A percentile compares a stretch with the other conserved stretches of the same genome.
phyloP scores from a whole-genome alignment of 129 eudicot species.

The Pseudognaphalium luteoalbum region DNA sequence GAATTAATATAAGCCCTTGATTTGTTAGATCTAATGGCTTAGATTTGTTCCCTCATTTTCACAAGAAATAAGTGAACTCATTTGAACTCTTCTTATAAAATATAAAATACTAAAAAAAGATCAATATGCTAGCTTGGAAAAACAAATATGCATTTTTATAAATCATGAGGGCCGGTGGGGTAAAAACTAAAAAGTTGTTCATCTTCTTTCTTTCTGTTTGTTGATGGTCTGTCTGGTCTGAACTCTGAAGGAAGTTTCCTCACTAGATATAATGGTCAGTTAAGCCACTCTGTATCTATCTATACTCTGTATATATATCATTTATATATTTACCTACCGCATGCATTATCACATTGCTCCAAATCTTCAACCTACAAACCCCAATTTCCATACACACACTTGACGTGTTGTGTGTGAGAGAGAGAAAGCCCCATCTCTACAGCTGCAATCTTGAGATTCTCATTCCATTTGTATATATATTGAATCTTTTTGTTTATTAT shows the following conservation, averaged over 20 bases:
- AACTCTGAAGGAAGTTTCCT: slow-evolving; percentile 27
- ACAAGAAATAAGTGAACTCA: too few relatives aligned
- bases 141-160: too few relatives aligned
- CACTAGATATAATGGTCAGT: slow-evolving; percentile 7
- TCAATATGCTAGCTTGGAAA: too few relatives aligned
- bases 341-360: slow-evolving; percentile 21
- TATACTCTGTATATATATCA: neutral
- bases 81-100: too few relatives aligned
- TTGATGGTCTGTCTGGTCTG: slow-evolving; percentile 3
- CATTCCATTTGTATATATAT: slow-evolving; percentile 26
- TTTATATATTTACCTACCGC: slow-evolving; percentile 13
- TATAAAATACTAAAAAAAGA: too few relatives aligned
- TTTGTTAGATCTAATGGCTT: too few relatives aligned
- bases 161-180: neutral
- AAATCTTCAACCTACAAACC: slow-evolving; percentile 15
- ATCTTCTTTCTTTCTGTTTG: slow-evolving; percentile 9
- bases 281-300: slow-evolving; percentile 14
- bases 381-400: slow-evolving; percentile 22
- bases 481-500: slow-evolving; percentile 25
- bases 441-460: slow-evolving; percentile 39
- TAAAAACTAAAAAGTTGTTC: neutral
- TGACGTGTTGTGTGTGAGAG: slow-evolving; percentile 26
- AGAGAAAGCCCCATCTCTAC: slow-evolving; percentile 9
- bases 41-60: too few relatives aligned
- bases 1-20: too few relatives aligned